Base-by-base conservation (phyloP, 805 yeast species). In the Clavispora vitiphila region DNA sequence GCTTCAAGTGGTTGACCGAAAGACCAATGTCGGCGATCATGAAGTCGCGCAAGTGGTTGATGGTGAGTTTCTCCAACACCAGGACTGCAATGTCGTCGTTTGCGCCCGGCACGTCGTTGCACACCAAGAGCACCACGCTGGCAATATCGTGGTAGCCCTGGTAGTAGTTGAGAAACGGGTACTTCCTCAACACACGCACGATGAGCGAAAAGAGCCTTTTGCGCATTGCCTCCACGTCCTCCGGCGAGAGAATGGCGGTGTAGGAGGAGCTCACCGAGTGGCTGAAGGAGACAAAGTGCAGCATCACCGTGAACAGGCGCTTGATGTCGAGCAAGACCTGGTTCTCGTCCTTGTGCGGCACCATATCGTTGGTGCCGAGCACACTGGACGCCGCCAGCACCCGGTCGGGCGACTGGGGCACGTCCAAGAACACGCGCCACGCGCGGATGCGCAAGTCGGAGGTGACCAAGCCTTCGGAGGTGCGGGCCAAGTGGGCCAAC, bases 111-210 rank as follows among this genome's bases (percentile, higher is more conserved):
- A 44, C 46, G 15, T 55, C 54, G 27, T 53, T 56, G 49, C 80
- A 77, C 1, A 83, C 76, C 14, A 83, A 56, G 4, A 85, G 63
- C 6, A 86, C 67, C 4, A 85, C 72, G 27, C 86, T 72, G 1
- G 87, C 89, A 16, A 93, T 69, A 54, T 93, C 98, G 61, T 91
- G 98, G 60, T 76, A 87, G 0, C 99, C 99, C 62, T 91, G 99
- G 60, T 89, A 91, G 61, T 91, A 91, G 44, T 78, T 69, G 32
- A 90, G 65, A 3, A 61, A 54, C 0, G 90, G 90, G 49, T 81
- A 66, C 12, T 69, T 71, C 30, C 87, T 63, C 11, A 93, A 66
- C 2, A 88, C 67, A 15, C 67, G 65, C 11, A 75, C 60, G 3
- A 87, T 73, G 11, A 82, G 47, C 5, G 58, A 58, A 19, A 54